These are phyloP conservation scores for Neurospora pannonica DNA, from an alignment of 495 filamentous ascomycete genomes.

Conservation along the genomic window DNA sequence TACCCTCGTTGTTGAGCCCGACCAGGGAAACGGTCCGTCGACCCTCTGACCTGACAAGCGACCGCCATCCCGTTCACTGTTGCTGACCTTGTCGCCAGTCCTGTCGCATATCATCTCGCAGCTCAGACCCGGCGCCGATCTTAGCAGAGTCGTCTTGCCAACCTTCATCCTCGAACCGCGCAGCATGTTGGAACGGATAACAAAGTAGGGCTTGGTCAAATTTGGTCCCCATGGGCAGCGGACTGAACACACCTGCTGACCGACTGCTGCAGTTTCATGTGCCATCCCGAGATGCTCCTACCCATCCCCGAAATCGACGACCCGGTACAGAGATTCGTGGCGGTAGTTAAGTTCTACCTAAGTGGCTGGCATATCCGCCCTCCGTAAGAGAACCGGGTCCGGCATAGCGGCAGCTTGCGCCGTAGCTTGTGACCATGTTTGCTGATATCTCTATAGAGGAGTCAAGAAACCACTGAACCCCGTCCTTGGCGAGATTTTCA, in stretches of 20 bases:
- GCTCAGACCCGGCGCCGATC: slow-evolving; percentile 86
- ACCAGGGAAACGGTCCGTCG: slow-evolving; percentile 59
- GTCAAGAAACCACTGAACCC: slow-evolving; percentile 99
- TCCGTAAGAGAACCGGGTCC: slow-evolving; percentile 48
- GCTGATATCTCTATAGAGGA: slow-evolving; percentile 48
- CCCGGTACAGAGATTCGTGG: slow-evolving; percentile 81
- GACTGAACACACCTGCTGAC: slow-evolving; percentile 12
- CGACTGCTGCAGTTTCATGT: slow-evolving; percentile 75
- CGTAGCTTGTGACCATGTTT: neutral
- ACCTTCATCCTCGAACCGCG: slow-evolving; percentile 97
- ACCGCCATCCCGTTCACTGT: neutral
- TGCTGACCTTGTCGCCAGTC: slow-evolving; percentile 41
- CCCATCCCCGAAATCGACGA: slow-evolving; percentile 83
- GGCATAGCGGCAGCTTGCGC: neutral
- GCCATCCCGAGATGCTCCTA: slow-evolving; percentile 90
- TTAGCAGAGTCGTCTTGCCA: slow-evolving; percentile 87
- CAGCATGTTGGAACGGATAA: slow-evolving; percentile 97
- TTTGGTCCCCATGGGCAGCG: neutral
- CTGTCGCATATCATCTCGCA: slow-evolving; percentile 95
- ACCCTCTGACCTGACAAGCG: neutral
- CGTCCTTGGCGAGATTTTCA: slow-evolving; percentile 89
- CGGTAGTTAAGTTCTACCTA: slow-evolving; percentile 94
- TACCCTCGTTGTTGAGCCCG: slow-evolving; percentile 61
- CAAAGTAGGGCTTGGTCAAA: slow-evolving; percentile 55
- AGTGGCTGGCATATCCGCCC: slow-evolving; percentile 99